These are phyloP conservation scores for Nitzschia sp. DNA, from an alignment of 108 stramenopile genomes.

Conservation along the genomic window DNA sequence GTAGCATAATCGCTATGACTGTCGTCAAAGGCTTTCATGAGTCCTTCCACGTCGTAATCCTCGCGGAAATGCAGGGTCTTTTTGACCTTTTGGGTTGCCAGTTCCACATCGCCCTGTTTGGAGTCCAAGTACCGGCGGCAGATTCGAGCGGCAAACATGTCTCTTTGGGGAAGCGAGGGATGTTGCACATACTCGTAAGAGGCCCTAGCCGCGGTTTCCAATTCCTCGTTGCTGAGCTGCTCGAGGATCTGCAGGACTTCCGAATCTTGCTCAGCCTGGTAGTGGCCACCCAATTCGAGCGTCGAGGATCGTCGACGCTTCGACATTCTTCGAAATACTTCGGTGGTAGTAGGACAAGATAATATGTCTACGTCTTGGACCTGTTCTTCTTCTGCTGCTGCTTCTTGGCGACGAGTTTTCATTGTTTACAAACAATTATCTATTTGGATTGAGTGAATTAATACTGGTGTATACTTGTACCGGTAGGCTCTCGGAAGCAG, in stretches of 20 bases:
- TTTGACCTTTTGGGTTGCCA: slow-evolving; percentile 18
- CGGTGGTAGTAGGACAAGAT: too few species aligned
- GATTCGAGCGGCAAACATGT: slow-evolving; percentile 11
- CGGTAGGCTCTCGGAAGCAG: too few species aligned
- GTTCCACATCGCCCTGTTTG: slow-evolving; percentile 16
- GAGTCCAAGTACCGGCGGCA: slow-evolving; percentile 28
- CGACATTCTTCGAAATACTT: too few species aligned
- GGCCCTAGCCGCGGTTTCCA: slow-evolving; percentile 37
- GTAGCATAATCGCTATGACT: neutral
- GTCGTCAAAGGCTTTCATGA: slow-evolving; percentile 28
- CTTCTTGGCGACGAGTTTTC: too few species aligned
- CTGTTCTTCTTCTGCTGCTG: neutral
- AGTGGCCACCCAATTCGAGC: neutral
- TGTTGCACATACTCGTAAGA: slow-evolving; percentile 33
- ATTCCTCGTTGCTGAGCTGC: slow-evolving; percentile 20
- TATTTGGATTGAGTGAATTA: too few species aligned
- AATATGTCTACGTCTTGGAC: too few species aligned
- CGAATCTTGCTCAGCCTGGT: neutral
- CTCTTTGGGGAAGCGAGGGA: neutral
- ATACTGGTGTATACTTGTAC: too few species aligned
- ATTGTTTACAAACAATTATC: too few species aligned
- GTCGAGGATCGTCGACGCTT: neutral
- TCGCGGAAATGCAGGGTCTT: slow-evolving; percentile 32
- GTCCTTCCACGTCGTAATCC: slow-evolving; percentile 16
- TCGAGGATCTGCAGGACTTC: slow-evolving; percentile 2